Base-by-base conservation (phyloP, 768 basidiomycete species). In the Leccinum sublutescens region DNA sequence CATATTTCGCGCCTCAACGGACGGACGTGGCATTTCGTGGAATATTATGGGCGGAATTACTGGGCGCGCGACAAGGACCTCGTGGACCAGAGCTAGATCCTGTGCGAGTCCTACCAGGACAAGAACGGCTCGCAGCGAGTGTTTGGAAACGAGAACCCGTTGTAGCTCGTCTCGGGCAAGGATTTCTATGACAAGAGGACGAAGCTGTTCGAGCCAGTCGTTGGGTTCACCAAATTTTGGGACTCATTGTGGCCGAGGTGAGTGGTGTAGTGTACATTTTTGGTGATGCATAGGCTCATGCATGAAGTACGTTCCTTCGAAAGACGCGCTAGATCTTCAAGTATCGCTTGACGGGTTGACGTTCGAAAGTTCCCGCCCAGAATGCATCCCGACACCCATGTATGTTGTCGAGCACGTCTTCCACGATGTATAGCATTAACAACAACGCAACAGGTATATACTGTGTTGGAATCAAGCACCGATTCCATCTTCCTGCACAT, bases 191-290 rank as follows among this genome's bases (percentile, higher is more conserved):
- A 63, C 50, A 84, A 80, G 62, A 89, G 85, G 78, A 85, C 77
- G 61, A 89, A 83, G 70, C 72, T 97, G 21, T 99, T 98, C 67
- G 84, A 92, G 50, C 79, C 85, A 47, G 87, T 99, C 55, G 93
- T 94, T 64, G 97, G 97, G 7, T 98, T 95, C 76, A 88, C 97
- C 0, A 95, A 94, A 76, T 99, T 99, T 74, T 93, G 93, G 0
- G 93, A 99, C 80, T 98, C 71, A 86, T 98, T 49, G 96, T 98
- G 31, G 97, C 96, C 23, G 89, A 95, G 82, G 93, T 97, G 45
- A 54, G 86, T 68, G 27, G 9, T 21, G 19, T 36, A 6, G 14
- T 29, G 14, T 31, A 15, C 27, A 55, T 48, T n/a, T 6, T 1
- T 1, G n/a, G 31, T 21, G 4, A 40, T 12, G 36, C 57, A 4